Percentiles rank a stretch among this genome's conserved stretches.
These are phyloP conservation scores for Claviceps citrina DNA, from an alignment of 2,329 filamentous ascomycete genomes.

Conservation along the genomic window DNA sequence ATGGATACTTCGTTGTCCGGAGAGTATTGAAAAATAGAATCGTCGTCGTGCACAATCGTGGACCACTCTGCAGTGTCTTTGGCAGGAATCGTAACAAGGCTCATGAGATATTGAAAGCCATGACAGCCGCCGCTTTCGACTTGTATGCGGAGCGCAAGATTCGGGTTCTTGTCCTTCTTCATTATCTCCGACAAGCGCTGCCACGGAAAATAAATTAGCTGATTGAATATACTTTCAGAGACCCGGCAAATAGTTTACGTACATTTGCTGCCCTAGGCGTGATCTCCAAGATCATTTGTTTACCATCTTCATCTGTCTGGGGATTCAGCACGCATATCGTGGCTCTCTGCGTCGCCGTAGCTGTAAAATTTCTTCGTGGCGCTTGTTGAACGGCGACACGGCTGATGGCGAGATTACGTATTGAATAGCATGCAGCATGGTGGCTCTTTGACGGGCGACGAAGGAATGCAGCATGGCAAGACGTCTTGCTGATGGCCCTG, in stretches of 20 bases:
- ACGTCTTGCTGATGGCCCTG: conserved; percentile 7
- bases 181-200: conserved; percentile 67
- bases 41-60: conserved; percentile 48
- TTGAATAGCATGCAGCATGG: not conserved
- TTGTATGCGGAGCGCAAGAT: conserved; percentile 75
- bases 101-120: conserved; percentile 96
- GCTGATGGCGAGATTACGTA: not conserved
- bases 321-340: conserved; percentile 52
- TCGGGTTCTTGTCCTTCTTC: conserved; percentile 53
- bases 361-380: conserved; percentile 20
- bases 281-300: conserved; percentile 71
- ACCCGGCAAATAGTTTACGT: conserved; percentile 8
- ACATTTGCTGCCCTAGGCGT: conserved; percentile 70
- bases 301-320: conserved; percentile 64
- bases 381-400: not conserved
- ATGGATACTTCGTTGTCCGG: conserved; percentile 26
- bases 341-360: conserved; percentile 19
- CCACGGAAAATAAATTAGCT: not conserved
- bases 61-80: conserved; percentile 19
- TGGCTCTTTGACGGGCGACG: not conserved
- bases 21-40: conserved; percentile 69
- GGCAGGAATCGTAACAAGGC: conserved; percentile 49
- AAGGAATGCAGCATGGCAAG: conserved; percentile 1
- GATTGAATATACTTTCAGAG: not conserved
- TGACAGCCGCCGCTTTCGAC: conserved; percentile 93